Evolutionary conservation across 164 flowering plant species (phyloP).

Genomic region (Piper betle): DNA sequence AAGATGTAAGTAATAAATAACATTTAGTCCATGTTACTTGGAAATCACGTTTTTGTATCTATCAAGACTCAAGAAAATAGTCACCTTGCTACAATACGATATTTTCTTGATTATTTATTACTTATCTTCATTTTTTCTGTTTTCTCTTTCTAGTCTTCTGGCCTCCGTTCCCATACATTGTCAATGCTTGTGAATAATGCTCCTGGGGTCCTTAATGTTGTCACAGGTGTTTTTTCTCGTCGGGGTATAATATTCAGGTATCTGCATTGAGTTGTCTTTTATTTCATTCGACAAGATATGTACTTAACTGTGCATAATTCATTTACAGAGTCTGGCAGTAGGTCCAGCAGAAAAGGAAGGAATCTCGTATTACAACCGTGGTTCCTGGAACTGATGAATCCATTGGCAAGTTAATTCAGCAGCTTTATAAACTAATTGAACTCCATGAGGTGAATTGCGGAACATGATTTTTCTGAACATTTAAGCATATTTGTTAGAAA

Average conservation of each 20-base stretch:
- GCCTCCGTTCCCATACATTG: conserved; percentile 84
- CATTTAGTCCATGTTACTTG: conserved; percentile 1
- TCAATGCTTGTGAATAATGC: conserved; percentile 74
- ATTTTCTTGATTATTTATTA: too few species aligned
- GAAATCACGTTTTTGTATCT: not conserved
- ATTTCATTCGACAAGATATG: not conserved
- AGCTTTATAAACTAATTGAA: conserved; percentile 73
- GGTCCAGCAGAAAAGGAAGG: conserved; percentile 89
- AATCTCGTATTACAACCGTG: conserved; percentile 79
- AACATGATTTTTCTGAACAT: not conserved
- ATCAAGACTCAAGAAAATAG: not conserved
- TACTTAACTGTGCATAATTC: not conserved
- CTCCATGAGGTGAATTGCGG: conserved; percentile 55
- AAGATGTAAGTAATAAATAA: conserved; percentile 53
- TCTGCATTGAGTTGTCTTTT: not conserved
- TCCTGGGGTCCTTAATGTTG: conserved; percentile 90
- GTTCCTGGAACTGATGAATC: conserved; percentile 95
- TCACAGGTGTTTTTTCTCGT: conserved; percentile 86
- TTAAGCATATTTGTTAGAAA: not conserved
- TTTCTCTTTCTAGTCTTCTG: conserved; percentile 46
- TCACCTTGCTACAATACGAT: not conserved
- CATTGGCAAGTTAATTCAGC: conserved; percentile 79
- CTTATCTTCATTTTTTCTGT: not conserved
- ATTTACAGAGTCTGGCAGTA: conserved; percentile 85
- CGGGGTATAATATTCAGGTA: conserved; percentile 98